These are phyloP conservation scores for Lepidium africanum DNA, from an alignment of 345 rosid genomes.

Conservation along the genomic window DNA sequence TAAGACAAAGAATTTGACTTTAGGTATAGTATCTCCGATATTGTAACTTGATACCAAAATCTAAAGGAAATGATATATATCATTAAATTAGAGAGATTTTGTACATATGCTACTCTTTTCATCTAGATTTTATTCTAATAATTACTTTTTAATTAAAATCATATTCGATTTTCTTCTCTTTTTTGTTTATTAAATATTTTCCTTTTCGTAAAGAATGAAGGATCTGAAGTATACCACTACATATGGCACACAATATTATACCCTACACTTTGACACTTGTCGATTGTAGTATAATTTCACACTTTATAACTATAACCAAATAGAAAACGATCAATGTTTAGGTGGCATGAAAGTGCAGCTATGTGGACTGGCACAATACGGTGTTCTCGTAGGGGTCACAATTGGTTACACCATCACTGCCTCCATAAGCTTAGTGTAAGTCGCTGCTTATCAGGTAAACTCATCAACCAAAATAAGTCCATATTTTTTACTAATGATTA, in stretches of 20 bases:
- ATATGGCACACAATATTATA: background rate
- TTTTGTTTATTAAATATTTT: background rate
- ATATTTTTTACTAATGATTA: background rate
- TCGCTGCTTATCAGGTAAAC: constrained; percentile 81
- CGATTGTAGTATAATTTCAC: background rate
- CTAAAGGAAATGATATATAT: background rate
- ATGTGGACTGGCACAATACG: constrained; percentile 79
- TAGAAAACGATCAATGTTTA: background rate
- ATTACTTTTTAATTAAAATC: background rate
- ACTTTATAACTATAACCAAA: too few relatives aligned
- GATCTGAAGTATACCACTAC: background rate
- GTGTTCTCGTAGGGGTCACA: constrained; percentile 54
- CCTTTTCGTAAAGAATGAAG: background rate
- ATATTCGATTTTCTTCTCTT: background rate
- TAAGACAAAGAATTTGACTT: too few relatives aligned
- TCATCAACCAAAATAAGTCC: background rate
- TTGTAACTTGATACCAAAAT: too few relatives aligned
- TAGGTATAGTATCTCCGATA: too few relatives aligned
- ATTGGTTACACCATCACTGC: constrained; percentile 89
- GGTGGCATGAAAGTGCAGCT: constrained; percentile 54
- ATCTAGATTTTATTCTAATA: background rate
- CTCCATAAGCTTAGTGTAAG: constrained; percentile 92
- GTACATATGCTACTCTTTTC: background rate
- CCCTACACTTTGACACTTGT: background rate
- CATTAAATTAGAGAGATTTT: background rate